Percentiles rank a stretch among this genome's conserved stretches.
Evolutionary conservation across 73 alveolate species (phyloP).

Genomic region (Paramecium octaurelia): DNA sequence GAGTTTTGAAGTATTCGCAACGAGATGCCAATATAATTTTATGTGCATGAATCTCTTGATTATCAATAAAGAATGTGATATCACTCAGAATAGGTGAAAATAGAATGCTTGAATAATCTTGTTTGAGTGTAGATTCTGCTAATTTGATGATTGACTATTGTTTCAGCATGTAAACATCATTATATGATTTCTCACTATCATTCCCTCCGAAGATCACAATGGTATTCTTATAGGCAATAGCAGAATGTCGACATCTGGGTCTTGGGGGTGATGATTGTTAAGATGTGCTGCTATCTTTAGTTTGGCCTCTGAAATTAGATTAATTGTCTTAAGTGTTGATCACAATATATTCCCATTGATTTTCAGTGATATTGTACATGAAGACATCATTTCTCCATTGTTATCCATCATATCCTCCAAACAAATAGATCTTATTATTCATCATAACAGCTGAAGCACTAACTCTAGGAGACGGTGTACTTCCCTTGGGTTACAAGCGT

Average conservation of each 20-base stretch:
- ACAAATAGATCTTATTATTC: constrained; percentile 70
- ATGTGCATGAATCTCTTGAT: constrained; percentile 66
- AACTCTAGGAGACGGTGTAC: constrained; percentile 78
- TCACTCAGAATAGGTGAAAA: constrained; percentile 58
- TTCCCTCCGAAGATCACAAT: constrained; percentile 82
- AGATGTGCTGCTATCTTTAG: neutral
- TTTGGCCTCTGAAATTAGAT: neutral
- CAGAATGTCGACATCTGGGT: constrained; percentile 82
- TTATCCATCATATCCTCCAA: constrained; percentile 87
- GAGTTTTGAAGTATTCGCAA: constrained; percentile 70
- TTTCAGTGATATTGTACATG: constrained; percentile 59
- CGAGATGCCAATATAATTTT: constrained; percentile 71
- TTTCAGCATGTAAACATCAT: constrained; percentile 64
- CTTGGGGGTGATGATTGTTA: constrained; percentile 64
- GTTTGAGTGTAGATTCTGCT: constrained; percentile 67
- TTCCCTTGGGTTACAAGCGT: constrained; percentile 16
- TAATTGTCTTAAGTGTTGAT: neutral
- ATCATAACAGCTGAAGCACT: constrained; percentile 81
- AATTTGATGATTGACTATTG: constrained; percentile 51
- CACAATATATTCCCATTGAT: constrained; percentile 59
- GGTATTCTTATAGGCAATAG: constrained; percentile 68
- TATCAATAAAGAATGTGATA: constrained; percentile 69
- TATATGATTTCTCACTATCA: constrained; percentile 79
- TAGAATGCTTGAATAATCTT: constrained; percentile 59
- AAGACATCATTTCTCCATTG: constrained; percentile 83